Conservation (phyloP, 1,284 basidiomycete species). For the Wolfiporia cocos region DNA sequence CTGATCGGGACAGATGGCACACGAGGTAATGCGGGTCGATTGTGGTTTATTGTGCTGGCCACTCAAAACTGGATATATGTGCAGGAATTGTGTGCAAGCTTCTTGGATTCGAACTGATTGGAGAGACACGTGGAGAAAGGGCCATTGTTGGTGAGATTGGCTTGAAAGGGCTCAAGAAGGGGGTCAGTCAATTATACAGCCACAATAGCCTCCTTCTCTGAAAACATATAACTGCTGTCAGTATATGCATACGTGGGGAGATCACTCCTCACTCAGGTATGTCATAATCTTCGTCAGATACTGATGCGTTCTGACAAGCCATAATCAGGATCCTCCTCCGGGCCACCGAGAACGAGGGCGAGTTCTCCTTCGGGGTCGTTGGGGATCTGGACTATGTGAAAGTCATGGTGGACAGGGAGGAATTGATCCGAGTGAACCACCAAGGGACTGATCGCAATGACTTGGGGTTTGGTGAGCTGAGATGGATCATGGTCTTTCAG, state of each 20-base stretch:
- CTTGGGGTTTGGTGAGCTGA: conserved; percentile 3
- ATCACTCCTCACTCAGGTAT: neutral
- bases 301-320: neutral
- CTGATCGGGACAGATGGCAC: conserved; percentile 34
- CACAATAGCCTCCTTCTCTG: neutral
- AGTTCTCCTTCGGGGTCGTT: neutral
- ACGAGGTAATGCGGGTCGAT: conserved; percentile 18
- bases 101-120: neutral
- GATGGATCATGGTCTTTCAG: conserved; percentile 4
- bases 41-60: neutral
- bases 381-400: conserved; percentile 2
- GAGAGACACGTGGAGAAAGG: neutral
- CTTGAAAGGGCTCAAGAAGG: neutral
- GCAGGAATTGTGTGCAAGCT: neutral
- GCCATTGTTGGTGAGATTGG: neutral
- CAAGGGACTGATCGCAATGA: conserved; percentile 5
- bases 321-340: neutral
- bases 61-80: neutral
- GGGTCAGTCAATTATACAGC: neutral
- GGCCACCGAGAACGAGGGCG: neutral
- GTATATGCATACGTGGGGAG: neutral
- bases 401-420: neutral
- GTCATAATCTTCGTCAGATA: neutral
- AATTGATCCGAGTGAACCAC: conserved; percentile 1
- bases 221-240: neutral